phyloP scores from a whole-genome alignment of 257 asterid genomes.

The Galeopsis tetrahit region DNA sequence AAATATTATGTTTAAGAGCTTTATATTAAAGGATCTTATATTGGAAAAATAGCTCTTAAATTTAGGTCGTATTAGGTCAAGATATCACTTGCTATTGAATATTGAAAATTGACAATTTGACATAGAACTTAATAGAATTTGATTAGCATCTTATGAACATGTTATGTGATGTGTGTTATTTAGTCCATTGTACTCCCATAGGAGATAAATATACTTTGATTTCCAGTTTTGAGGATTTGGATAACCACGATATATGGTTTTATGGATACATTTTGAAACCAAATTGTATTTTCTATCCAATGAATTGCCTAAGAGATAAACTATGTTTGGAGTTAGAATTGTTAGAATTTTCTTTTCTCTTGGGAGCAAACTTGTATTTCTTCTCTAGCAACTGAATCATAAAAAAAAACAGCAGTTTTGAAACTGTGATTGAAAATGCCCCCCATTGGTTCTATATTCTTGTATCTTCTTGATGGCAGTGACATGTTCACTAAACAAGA shows the following conservation, averaged over 20 bases:
- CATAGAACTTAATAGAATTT: not conserved
- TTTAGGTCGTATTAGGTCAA: not conserved
- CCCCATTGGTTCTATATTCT: not conserved
- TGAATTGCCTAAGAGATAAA: not conserved
- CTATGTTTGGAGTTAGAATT: not conserved
- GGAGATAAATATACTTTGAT: constrained; percentile 7
- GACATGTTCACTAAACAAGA: no score
- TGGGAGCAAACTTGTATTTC: not conserved
- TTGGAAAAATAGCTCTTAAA: no score
- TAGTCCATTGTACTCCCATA: not conserved
- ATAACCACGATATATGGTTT: not conserved
- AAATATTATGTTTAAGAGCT: no score
- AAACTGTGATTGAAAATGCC: not conserved
- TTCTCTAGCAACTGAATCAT: constrained; percentile 23
- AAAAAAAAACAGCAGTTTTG: not conserved
- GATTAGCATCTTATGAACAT: not conserved
- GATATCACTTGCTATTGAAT: not conserved
- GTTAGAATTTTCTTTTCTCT: not conserved
- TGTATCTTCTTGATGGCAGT: no score
- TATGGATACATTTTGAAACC: constrained; percentile 14
- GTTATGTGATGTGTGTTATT: not conserved
- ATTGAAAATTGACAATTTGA: not conserved
- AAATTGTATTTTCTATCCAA: not conserved
- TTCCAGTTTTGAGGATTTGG: not conserved
- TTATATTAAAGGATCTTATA: no score